A percentile compares a stretch with the other conserved stretches of the same genome.
Conservation (phyloP, 2,329 filamentous ascomycete species). For the Drechslera avenae region DNA sequence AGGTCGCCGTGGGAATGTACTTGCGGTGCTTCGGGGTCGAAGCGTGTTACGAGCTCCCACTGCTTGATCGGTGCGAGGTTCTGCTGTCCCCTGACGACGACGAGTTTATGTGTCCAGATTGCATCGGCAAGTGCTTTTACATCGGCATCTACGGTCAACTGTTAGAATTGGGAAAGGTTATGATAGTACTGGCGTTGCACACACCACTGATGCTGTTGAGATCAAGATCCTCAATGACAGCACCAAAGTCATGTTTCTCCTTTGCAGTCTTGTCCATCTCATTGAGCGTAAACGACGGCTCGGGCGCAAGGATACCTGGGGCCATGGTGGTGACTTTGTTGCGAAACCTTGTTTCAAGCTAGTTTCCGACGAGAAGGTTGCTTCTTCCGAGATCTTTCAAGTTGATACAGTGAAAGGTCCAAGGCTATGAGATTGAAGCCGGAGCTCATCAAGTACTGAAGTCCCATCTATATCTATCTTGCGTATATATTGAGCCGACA, state of each 20-base stretch:
- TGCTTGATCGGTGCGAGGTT: constrained; percentile 51
- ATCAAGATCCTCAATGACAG: constrained; percentile 45
- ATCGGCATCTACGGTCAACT: not conserved
- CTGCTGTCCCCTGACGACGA: constrained; percentile 53
- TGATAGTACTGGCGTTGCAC: not conserved
- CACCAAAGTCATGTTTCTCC: constrained; percentile 20
- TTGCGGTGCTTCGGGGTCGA: constrained; percentile 50
- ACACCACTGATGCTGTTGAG: constrained; percentile 42
- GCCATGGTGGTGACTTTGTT: not conserved
- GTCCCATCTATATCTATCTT: not conserved
- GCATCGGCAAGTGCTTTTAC: constrained; percentile 41
- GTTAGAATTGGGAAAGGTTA: too few relatives aligned
- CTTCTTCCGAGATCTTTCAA: not conserved
- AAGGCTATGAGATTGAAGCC: not conserved
- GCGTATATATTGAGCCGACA: not conserved
- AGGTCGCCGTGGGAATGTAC: constrained; percentile 53
- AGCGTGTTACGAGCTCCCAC: constrained; percentile 52
- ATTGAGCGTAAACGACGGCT: constrained; percentile 5
- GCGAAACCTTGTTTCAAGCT: not conserved
- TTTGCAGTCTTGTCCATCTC: constrained; percentile 6
- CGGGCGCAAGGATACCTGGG: not conserved
- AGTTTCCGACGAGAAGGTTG: not conserved
- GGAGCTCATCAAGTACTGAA: not conserved
- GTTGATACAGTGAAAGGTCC: not conserved
- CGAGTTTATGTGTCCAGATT: constrained; percentile 53